phyloP scores from a whole-genome alignment of 352 stramenopile species.

The Phytopythium delawarense region DNA sequence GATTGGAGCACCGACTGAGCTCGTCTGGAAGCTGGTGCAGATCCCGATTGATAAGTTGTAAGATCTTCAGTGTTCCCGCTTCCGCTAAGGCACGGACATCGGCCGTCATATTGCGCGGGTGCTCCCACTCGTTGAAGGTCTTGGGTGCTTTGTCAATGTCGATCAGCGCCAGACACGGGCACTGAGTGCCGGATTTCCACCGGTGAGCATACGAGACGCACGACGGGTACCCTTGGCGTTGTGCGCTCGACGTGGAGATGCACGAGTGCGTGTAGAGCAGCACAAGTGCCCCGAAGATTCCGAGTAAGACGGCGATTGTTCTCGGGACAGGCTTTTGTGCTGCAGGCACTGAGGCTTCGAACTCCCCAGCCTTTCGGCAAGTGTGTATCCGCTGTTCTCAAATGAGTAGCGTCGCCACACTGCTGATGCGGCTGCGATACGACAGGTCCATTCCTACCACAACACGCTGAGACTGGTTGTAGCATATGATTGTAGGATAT shows the following conservation, averaged over 20 bases:
- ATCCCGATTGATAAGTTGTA: conserved; percentile 23
- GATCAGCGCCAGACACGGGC: conserved; percentile 31
- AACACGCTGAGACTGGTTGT: neutral
- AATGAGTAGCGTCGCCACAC: neutral
- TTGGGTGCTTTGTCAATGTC: conserved; percentile 15
- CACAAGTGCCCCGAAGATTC: conserved; percentile 5
- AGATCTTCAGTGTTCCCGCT: conserved; percentile 15
- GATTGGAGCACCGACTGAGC: conserved; percentile 13
- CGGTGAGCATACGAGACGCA: conserved; percentile 12
- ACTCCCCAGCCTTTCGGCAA: neutral
- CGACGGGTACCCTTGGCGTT: conserved; percentile 8
- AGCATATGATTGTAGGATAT: too few species aligned
- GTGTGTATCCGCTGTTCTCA: neutral
- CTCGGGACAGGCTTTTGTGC: neutral
- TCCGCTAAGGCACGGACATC: conserved; percentile 14
- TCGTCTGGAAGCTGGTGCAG: conserved; percentile 18
- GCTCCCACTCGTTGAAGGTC: conserved; percentile 14
- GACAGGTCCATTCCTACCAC: conserved; percentile 1
- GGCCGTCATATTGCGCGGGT: conserved; percentile 12
- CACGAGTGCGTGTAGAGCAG: conserved; percentile 10
- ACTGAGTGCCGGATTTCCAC: conserved; percentile 11
- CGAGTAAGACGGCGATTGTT: neutral
- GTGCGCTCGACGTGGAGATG: conserved; percentile 10
- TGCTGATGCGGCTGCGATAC: conserved; percentile 3
- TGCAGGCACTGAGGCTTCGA: neutral